Evolutionary conservation across 768 basidiomycete species (phyloP), one percentile per base, ranked within the genome.

Genomic region (Auricularia auricula-judae): DNA sequence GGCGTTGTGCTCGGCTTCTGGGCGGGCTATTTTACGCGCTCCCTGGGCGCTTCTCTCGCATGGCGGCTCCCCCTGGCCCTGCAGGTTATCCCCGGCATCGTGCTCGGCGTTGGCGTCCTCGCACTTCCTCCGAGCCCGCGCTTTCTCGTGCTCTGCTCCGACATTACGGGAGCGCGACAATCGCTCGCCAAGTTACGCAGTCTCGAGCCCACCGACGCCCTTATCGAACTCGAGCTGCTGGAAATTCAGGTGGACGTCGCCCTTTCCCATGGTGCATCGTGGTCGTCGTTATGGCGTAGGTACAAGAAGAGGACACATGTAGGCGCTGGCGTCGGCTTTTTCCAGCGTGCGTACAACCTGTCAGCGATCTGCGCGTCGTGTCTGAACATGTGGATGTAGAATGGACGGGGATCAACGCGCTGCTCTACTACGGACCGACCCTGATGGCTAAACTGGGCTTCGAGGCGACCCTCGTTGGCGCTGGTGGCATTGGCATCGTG

Each of bases 321-420:
- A 44, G 89, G 88, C 2, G 77, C 89, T 7, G 73, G 85, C 70
- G 82, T 91, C 68, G 90, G 91, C 86, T 84, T 89, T 62, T 92
- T 91, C 69, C 91, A 93, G 74, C 91, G 90, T 89, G 67, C 23
- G 56, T 23, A 59, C 29, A 14, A 11, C 54, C 12, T 47, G 85
- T 74, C 18, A 34, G 59, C 56, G 59, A 5, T 47, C 36, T 44
- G 62, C 18, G 63, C 62, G 29, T 66, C 34, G 51, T 36, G 7
- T 36, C 29, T 54, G 29, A 23, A 61, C n/a, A 10, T 14, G 39
- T 16, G 64, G 10, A 47, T 61, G 14, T 69, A 92, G 89, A 92
- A 76, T 92, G 91, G 91, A 87, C 85, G 65, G 91, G 91, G 1
- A 93, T 92, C 67, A 93, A 92, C 70, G 89, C 91, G 10, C 71